Percentiles rank a stretch among this genome's conserved stretches.
Evolutionary conservation across 768 basidiomycete genomes (phyloP).

Genomic region (Pleurotus cornucopiae): DNA sequence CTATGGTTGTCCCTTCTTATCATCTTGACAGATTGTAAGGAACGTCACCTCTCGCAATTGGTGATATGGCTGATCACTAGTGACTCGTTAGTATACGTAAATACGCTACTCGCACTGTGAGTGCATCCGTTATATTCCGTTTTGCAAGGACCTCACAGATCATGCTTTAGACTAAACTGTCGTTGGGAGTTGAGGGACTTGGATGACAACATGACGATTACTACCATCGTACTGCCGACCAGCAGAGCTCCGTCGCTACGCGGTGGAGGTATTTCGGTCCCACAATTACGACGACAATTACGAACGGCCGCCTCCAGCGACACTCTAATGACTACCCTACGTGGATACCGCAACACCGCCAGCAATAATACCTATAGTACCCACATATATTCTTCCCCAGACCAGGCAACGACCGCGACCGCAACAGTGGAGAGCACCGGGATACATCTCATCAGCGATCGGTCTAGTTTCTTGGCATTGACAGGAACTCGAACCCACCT

Average conservation of each 20-base stretch:
- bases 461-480: neutral
- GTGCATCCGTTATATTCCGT: neutral
- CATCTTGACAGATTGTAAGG: slow-evolving; percentile 3
- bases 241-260: neutral
- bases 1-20: neutral
- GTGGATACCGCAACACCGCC: neutral
- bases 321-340: neutral
- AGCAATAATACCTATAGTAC: neutral
- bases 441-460: neutral
- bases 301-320: neutral
- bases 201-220: neutral
- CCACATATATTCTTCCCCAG: neutral
- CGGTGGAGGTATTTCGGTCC: neutral
- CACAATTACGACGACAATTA: neutral
- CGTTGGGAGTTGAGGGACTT: neutral
- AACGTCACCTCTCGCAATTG: neutral
- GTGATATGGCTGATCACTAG: neutral
- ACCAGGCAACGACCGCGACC: neutral
- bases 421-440: neutral
- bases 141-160: neutral
- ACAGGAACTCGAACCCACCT: too few relatives aligned
- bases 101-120: slow-evolving; percentile 7
- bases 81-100: neutral
- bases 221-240: neutral
- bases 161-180: neutral